Percentiles rank a stretch among this genome's conserved stretches.
Conservation (phyloP, 495 filamentous ascomycete species). For the Parathielavia appendiculata region DNA sequence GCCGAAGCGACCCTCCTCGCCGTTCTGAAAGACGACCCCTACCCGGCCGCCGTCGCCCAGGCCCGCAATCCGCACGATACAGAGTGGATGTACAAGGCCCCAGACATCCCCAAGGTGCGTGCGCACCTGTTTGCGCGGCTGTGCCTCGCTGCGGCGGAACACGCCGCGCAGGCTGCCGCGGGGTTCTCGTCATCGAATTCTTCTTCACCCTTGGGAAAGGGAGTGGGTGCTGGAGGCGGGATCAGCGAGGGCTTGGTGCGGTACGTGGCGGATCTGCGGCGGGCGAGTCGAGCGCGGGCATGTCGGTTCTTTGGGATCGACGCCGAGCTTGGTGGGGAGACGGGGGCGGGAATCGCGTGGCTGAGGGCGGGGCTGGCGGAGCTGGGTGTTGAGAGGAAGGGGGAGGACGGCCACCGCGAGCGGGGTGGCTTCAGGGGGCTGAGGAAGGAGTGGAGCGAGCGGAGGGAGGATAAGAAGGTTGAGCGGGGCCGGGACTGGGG, state of each 20-base stretch:
- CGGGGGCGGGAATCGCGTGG: slow-evolving; percentile 81
- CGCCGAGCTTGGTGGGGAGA: slow-evolving; percentile 73
- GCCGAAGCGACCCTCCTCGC: slow-evolving; percentile 86
- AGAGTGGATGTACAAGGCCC: slow-evolving; percentile 89
- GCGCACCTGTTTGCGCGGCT: slow-evolving; percentile 81
- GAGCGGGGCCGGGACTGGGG: slow-evolving; percentile 72
- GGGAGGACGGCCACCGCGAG: slow-evolving; percentile 3
- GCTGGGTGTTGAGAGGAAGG: slow-evolving; percentile 53
- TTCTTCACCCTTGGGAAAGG: background rate
- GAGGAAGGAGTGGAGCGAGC: slow-evolving; percentile 66
- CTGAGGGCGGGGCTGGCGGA: slow-evolving; percentile 64
- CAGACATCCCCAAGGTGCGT: slow-evolving; percentile 80
- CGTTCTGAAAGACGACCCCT: slow-evolving; percentile 89
- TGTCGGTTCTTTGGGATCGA: slow-evolving; percentile 89
- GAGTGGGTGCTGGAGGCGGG: slow-evolving; percentile 27
- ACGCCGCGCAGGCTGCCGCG: slow-evolving; percentile 56
- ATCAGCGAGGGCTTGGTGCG: slow-evolving; percentile 59
- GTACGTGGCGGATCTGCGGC: slow-evolving; percentile 69
- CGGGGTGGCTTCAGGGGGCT: slow-evolving; percentile 55
- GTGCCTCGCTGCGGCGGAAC: slow-evolving; percentile 72
- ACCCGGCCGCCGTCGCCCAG: slow-evolving; percentile 70
- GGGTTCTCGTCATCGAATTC: slow-evolving; percentile 10
- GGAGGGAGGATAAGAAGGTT: slow-evolving; percentile 60
- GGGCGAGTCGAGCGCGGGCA: slow-evolving; percentile 70
- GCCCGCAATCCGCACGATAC: slow-evolving; percentile 71